Evolutionary conservation across 371 early-diverging fungal species (phyloP).

Genomic region (Dichotomocladium elegans): DNA sequence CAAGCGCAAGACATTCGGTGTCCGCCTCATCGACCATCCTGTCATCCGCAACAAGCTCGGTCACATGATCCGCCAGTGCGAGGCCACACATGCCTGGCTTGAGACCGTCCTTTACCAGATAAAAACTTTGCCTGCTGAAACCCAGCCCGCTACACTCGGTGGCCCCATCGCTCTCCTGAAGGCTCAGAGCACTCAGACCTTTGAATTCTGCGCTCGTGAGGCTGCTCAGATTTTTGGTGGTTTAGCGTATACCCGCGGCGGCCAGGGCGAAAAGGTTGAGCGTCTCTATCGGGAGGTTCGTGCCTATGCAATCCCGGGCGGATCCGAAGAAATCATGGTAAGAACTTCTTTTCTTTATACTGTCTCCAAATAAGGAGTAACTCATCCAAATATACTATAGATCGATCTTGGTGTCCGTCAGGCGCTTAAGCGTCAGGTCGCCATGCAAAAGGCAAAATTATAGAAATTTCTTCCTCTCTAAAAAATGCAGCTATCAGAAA

Average conservation of each 20-base stretch:
- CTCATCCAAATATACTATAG: neutral
- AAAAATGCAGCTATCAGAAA: neutral
- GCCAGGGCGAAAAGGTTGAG: conserved; percentile 88
- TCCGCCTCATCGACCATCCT: conserved; percentile 72
- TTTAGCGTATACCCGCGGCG: conserved; percentile 75
- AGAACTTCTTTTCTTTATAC: conserved; percentile 53
- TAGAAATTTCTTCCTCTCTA: neutral
- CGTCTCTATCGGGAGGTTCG: conserved; percentile 84
- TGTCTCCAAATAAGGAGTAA: neutral
- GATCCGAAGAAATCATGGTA: conserved; percentile 54
- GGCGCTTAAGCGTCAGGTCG: conserved; percentile 38
- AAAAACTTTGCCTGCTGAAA: conserved; percentile 59
- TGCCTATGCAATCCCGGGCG: conserved; percentile 87
- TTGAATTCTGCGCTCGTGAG: conserved; percentile 87
- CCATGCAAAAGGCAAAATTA: neutral
- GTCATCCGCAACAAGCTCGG: conserved; percentile 69
- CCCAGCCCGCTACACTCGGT: conserved; percentile 68
- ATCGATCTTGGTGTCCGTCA: conserved; percentile 80
- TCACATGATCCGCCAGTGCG: conserved; percentile 80
- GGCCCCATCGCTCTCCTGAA: conserved; percentile 88
- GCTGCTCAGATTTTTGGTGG: conserved; percentile 93
- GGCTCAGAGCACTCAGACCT: conserved; percentile 82
- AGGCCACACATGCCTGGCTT: conserved; percentile 86
- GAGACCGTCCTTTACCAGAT: conserved; percentile 71
- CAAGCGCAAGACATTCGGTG: conserved; percentile 87